phyloP scores from a whole-genome alignment of 1,284 basidiomycete species.

The Austroboletus rostrupii region DNA sequence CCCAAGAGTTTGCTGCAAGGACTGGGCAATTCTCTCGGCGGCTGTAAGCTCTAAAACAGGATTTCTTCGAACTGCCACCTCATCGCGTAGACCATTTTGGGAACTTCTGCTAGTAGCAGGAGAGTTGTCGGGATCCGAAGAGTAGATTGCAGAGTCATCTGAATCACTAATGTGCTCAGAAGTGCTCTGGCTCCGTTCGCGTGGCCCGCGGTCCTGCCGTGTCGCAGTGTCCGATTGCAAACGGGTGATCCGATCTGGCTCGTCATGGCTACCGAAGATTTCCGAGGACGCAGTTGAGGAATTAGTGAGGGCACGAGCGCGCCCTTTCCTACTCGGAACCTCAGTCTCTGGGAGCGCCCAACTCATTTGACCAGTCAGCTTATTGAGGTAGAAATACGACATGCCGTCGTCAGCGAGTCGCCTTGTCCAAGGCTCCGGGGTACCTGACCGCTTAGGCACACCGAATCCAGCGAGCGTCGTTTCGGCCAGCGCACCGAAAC shows the following conservation, averaged over 20 bases:
- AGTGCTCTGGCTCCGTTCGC: slow-evolving; percentile 32
- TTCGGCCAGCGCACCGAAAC: slow-evolving; percentile 33
- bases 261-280: slow-evolving; percentile 23
- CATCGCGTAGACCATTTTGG: slow-evolving; percentile 26
- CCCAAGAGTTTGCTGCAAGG: slow-evolving; percentile 58
- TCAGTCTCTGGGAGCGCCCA: slow-evolving; percentile 60
- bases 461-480: slow-evolving; percentile 51
- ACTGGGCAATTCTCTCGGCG: slow-evolving; percentile 62
- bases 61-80: slow-evolving; percentile 18
- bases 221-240: slow-evolving; percentile 35
- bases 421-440: slow-evolving; percentile 76
- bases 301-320: slow-evolving; percentile 30
- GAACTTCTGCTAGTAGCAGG: slow-evolving; percentile 34
- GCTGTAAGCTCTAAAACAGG: slow-evolving; percentile 49
- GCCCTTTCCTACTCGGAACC: slow-evolving; percentile 18
- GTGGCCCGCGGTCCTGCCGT: slow-evolving; percentile 17
- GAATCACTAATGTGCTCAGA: slow-evolving; percentile 61
- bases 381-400: slow-evolving; percentile 79
- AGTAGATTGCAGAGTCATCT: slow-evolving; percentile 72
- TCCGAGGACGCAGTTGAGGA: slow-evolving; percentile 33
- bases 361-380: slow-evolving; percentile 59
- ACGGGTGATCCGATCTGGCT: slow-evolving; percentile 24
- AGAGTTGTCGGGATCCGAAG: slow-evolving; percentile 41
- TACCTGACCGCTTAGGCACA: slow-evolving; percentile 51
- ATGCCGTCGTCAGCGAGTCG: slow-evolving; percentile 82